phyloP scores from a whole-genome alignment of 352 stramenopile genomes.

The Phytophthora agathidicida region DNA sequence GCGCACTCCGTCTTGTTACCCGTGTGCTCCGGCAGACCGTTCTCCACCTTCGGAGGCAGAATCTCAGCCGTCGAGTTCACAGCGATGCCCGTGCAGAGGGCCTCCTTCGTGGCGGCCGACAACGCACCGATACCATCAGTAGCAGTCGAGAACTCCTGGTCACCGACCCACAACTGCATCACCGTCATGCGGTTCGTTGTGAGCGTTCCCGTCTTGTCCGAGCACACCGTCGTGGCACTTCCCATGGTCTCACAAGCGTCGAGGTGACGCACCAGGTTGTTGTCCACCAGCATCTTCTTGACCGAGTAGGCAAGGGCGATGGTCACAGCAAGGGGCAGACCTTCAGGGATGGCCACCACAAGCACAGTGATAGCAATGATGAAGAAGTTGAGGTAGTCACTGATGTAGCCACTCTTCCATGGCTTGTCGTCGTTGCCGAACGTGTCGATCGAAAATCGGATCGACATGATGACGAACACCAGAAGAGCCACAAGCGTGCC shows the following conservation, averaged over 20 bases:
- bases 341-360: slow-evolving; percentile 96
- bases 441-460: slow-evolving; percentile 51
- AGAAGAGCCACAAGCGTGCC: too few species aligned
- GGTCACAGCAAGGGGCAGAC: slow-evolving; percentile 96
- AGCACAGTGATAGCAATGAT: slow-evolving; percentile 85
- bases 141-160: slow-evolving; percentile 50
- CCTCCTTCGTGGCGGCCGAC: slow-evolving; percentile 43
- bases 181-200: slow-evolving; percentile 98
- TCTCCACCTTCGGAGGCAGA: slow-evolving; percentile 49
- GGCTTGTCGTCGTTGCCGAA: slow-evolving; percentile 34
- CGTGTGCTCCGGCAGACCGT: slow-evolving; percentile 60
- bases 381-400: slow-evolving; percentile 63
- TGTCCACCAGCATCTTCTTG: slow-evolving; percentile 89
- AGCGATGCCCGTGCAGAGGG: slow-evolving; percentile 47
- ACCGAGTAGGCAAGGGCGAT: slow-evolving; percentile 95
- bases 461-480: slow-evolving; percentile 68
- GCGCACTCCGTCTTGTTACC: slow-evolving; percentile 78
- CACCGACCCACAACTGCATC: slow-evolving; percentile 75
- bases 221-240: slow-evolving; percentile 94
- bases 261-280: slow-evolving; percentile 87
- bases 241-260: slow-evolving; percentile 92
- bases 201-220: slow-evolving; percentile 95
- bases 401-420: slow-evolving; percentile 42
- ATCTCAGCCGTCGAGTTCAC: slow-evolving; percentile 73
- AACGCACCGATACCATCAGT: slow-evolving; percentile 27